Evolutionary conservation across 495 filamentous ascomycete species (phyloP).

Genomic region (Trichoderma gamsii): DNA sequence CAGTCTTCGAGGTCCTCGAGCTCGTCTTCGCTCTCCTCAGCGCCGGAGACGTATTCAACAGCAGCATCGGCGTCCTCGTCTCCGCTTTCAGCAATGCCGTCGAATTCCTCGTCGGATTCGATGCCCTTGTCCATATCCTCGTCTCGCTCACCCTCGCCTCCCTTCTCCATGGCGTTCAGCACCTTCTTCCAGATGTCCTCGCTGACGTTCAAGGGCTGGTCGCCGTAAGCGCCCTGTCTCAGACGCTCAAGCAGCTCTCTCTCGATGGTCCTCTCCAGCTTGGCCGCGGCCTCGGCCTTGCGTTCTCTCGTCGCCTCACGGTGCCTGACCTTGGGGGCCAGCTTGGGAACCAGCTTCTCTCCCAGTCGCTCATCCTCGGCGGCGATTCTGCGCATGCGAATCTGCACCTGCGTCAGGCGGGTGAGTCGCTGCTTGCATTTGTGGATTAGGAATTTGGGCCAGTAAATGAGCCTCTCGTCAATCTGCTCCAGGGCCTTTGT

Average conservation of each 20-base stretch:
- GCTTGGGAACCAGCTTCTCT: constrained; percentile 78
- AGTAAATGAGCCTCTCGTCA: constrained; percentile 85
- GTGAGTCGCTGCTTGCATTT: constrained; percentile 98
- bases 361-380: constrained; percentile 87
- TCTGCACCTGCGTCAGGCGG: constrained; percentile 84
- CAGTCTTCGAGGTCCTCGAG: constrained; percentile 46
- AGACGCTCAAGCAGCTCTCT: constrained; percentile 88
- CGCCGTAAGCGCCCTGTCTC: constrained; percentile 89
- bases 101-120: constrained; percentile 72
- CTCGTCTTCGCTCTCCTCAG: constrained; percentile 49
- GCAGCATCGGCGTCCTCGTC: constrained; percentile 62
- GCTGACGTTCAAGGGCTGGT: constrained; percentile 88
- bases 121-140: constrained; percentile 79
- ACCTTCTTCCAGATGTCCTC: constrained; percentile 97
- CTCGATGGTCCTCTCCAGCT: constrained; percentile 94
- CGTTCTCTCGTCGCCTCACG: constrained; percentile 86
- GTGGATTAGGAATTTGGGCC: constrained; percentile 91
- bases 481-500: constrained; percentile 80
- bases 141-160: constrained; percentile 77
- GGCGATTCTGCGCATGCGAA: constrained; percentile 74
- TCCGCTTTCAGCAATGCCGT: constrained; percentile 59
- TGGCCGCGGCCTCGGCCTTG: constrained; percentile 89
- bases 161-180: constrained; percentile 77
- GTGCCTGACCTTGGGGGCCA: constrained; percentile 87
- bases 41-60: constrained; percentile 56